Conservation (phyloP, 2,329 filamentous ascomycete genomes). For the Neurospora sp. region DNA sequence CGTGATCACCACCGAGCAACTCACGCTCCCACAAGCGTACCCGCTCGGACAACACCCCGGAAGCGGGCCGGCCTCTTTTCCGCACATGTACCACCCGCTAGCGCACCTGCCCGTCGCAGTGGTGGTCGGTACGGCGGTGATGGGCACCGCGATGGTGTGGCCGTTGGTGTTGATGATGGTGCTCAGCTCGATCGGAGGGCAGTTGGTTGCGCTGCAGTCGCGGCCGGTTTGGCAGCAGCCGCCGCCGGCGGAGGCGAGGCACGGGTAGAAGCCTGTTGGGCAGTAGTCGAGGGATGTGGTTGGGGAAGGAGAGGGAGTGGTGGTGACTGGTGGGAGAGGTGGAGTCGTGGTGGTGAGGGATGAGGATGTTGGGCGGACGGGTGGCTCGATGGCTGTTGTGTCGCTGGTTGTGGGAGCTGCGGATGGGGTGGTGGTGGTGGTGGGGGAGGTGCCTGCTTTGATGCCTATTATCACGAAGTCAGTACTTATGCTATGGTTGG, state of each 20-base stretch:
- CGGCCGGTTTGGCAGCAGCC: conserved; percentile 80
- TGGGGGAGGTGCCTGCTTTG: conserved; percentile 17
- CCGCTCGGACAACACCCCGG: conserved; percentile 79
- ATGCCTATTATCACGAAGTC: not conserved
- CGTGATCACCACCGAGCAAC: conserved; percentile 47
- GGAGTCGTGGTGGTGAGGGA: conserved; percentile 20
- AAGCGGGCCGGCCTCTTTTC: conserved; percentile 43
- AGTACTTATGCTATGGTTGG: not conserved
- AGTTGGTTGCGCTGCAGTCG: conserved; percentile 73
- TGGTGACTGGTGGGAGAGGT: conserved; percentile 1
- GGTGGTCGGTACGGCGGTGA: conserved; percentile 33
- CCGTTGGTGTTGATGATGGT: conserved; percentile 50
- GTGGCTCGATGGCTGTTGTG: conserved; percentile 28
- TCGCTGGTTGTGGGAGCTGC: conserved; percentile 25
- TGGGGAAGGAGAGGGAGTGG: no score
- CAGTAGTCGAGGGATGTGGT: conserved; percentile 38
- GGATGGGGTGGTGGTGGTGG: conserved; percentile 1
- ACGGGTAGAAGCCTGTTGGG: conserved; percentile 87
- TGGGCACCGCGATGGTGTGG: conserved; percentile 60
- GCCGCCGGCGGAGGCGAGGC: conserved; percentile 72
- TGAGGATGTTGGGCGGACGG: conserved; percentile 38
- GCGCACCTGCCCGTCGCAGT: conserved; percentile 50
- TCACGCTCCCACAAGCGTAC: conserved; percentile 61
- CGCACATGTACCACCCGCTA: conserved; percentile 67
- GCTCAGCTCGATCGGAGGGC: conserved; percentile 54